Percentiles rank a stretch among this genome's conserved stretches.
phyloP scores from a whole-genome alignment of 345 rosid genomes.

The Citrus reticulata region DNA sequence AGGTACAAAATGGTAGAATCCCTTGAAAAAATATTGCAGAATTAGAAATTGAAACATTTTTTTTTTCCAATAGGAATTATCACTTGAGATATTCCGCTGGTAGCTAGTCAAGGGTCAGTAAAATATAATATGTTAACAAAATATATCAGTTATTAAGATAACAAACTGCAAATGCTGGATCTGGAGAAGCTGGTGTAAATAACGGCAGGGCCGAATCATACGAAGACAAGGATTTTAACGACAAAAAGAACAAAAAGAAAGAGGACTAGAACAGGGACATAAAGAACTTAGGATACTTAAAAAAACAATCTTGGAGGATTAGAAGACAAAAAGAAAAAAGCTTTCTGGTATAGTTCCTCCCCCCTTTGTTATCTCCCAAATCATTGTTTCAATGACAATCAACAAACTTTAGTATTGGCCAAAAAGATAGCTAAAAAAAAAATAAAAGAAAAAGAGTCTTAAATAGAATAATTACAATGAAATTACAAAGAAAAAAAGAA shows the following conservation, averaged over 20 bases:
- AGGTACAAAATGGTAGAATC: too few species aligned
- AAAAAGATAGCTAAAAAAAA: too few species aligned
- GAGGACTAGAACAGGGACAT: not conserved
- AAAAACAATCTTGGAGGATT: not conserved
- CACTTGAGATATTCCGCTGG: too few species aligned
- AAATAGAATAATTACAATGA: too few species aligned
- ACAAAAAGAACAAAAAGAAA: not conserved
- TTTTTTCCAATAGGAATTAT: too few species aligned
- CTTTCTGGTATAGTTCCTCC: too few species aligned
- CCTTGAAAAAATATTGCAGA: too few species aligned
- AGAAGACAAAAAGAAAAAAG: not conserved
- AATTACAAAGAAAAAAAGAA: not conserved
- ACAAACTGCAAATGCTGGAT: not conserved
- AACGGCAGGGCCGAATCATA: not conserved
- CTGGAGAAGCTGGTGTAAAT: too few species aligned
- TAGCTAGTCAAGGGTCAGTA: too few species aligned
- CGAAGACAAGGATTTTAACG: not conserved
- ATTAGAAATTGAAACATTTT: too few species aligned
- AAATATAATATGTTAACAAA: too few species aligned
- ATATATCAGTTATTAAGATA: not conserved
- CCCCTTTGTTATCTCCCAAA: not conserved
- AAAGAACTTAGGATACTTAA: slow-evolving; percentile 1
- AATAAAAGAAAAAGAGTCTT: too few species aligned
- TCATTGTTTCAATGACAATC: not conserved
- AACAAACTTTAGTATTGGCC: not conserved